Base-by-base conservation (phyloP, 345 rosid species). In the Gossypium longicalyx region DNA sequence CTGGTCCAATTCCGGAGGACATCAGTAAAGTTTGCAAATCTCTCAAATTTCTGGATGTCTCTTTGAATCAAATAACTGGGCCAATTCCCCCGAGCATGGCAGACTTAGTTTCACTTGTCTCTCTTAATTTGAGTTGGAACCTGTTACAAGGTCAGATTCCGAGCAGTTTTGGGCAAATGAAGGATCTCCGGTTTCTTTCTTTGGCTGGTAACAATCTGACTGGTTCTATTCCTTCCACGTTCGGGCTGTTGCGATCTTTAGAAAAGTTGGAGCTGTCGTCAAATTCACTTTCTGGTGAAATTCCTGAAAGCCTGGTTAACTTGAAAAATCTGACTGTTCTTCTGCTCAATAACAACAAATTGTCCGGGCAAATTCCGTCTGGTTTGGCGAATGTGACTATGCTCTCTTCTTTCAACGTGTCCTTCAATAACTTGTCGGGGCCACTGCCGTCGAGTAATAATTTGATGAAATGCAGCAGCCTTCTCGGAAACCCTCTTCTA, bases 341-440 rank as follows among this genome's bases (percentile, higher is more conserved):
- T 79, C 79, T 86, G 74, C 91, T 89, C 53, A 76, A 88, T 67
- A 80, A 85, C 77, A 89, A 89, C 76, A 86, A 78, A 44, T 86
- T 89, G 17, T 83, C 88, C 2, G 94, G 91, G 76, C 76, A 79
- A 73, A 87, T 89, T 57, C 91, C 94, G n/a, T 71, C 84, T 1
- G 85, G 84, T 73, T 75, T 89, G 69, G 85, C 85, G 59, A 84
- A 83, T 79, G 78, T 66, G 51, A 71, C 90, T 7, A 44, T 71
- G 19, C 90, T 89, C 51, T 74, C 84, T n/a, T 74, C 76, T 2
- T 85, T 89, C 78, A 86, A 89, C 65, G 86, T 85, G 73, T 89
- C 93, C 56, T 85, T 82, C 79, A 87, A 89, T 71, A 73, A 89
- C 82, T 73, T 89, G 70, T 86, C 90, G 16, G 93, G 93, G 67